Evolutionary conservation across 2,329 filamentous ascomycete species (phyloP), one percentile per base, ranked within the genome.

Genomic region (Phoma sp.): DNA sequence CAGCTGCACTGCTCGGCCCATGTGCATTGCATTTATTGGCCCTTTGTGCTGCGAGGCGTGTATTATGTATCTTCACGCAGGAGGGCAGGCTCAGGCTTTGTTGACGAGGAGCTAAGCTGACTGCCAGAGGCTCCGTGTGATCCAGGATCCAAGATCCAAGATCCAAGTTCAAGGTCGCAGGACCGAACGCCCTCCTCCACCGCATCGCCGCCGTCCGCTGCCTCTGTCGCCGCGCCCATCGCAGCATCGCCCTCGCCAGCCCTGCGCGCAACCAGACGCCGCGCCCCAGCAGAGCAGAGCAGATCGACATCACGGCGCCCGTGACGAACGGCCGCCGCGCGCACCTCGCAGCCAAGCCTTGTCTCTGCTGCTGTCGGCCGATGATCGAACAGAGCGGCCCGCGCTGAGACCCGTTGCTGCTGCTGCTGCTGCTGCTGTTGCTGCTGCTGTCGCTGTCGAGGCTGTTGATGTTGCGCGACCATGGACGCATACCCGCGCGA

Each of bases 401-500:
- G 43, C 38, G 48, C 48, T 46, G 36, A 33, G n/a, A n/a, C n/a
- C 22, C 27, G 43, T 45, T 45, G 51, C 48, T 51, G 22, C 24
- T 31, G 29, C 29, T 3, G 29, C 9, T 31, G 9, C 29, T 10
- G 29, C 9, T 31, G 29, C 29, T 10, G 31, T 46, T 46, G 47
- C 48, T 51, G 24, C 24, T 29, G 27, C 9, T 29, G 27, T 4
- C 12, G 27, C 27, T 8, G 27, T 10, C 12, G 27, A 8, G 9
- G 40, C 48, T 45, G 40, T 49, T 53, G 43, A 39, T 39, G 48
- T 47, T 51, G 54, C 47, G 54, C 52, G 58, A 61, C 61, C 58
- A 63, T 65, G 57, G 65, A 70, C 59, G 68, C 71, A 53, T 67
- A 73, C 51, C 66, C 67, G 58, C 57, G 55, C 50, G 70, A 74